Evolutionary conservation across 257 asterid genomes (phyloP).

Genomic region (Nicotiana tomentosiformis): DNA sequence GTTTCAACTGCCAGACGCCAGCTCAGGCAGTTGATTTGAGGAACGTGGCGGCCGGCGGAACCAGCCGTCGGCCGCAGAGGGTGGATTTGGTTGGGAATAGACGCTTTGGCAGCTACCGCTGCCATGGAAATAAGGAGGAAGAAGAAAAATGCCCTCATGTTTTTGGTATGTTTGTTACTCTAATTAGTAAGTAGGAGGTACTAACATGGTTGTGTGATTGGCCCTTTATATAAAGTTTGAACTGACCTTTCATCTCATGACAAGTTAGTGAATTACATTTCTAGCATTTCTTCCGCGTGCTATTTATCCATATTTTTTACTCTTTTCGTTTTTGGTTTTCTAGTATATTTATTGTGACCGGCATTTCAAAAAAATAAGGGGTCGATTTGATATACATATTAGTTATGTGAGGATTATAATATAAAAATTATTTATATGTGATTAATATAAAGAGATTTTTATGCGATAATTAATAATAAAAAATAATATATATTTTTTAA

Average conservation of each 20-base stretch:
- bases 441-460: too few relatives aligned
- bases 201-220: not conserved
- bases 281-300: not conserved
- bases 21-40: slow-evolving; percentile 51
- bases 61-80: slow-evolving; percentile 39
- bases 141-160: not conserved
- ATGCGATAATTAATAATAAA: too few relatives aligned
- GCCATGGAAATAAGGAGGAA: not conserved
- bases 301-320: too few relatives aligned
- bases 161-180: not conserved
- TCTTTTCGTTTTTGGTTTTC: too few relatives aligned
- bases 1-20: slow-evolving; percentile 81
- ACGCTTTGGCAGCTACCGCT: not conserved
- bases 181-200: not conserved
- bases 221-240: not conserved
- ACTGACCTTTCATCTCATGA: too few relatives aligned
- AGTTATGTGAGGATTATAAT: too few relatives aligned
- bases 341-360: too few relatives aligned
- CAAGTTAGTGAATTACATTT: too few relatives aligned
- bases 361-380: too few relatives aligned
- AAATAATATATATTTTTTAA: too few relatives aligned
- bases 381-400: too few relatives aligned
- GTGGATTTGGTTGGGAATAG: slow-evolving; percentile 15
- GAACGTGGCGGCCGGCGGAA: slow-evolving; percentile 20
- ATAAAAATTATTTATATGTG: too few relatives aligned